These are phyloP conservation scores for Epichloe bromicola DNA, from an alignment of 2,329 filamentous ascomycete genomes.

Conservation along the genomic window DNA sequence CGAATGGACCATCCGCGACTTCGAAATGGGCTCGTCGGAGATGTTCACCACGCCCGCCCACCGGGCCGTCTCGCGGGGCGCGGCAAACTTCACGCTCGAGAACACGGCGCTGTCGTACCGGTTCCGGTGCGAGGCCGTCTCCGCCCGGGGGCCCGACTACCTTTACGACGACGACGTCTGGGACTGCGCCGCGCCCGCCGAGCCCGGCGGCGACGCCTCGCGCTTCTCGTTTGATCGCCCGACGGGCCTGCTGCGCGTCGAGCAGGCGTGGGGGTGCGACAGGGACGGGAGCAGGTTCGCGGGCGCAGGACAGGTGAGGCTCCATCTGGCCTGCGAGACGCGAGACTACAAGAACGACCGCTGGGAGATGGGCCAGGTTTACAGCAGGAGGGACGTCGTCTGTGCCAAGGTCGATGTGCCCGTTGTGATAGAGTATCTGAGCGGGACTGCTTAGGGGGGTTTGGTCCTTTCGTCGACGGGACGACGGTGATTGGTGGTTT, in stretches of 20 bases:
- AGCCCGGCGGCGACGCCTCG: neutral
- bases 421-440: neutral
- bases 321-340: neutral
- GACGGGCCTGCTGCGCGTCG: neutral
- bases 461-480: too few relatives aligned
- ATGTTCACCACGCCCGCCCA: neutral
- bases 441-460: neutral
- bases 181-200: neutral
- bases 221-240: neutral
- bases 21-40: neutral
- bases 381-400: neutral
- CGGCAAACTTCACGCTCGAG: neutral
- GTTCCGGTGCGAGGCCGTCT: neutral
- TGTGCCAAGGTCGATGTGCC: neutral
- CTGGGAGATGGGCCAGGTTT: neutral
- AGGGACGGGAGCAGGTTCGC: neutral
- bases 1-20: neutral
- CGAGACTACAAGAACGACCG: neutral
- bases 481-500: too few relatives aligned
- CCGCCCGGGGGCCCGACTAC: neutral
- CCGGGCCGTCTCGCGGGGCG: neutral
- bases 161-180: neutral
- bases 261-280: conserved; percentile 1
- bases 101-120: neutral
- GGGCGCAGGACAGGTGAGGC: neutral